These are phyloP conservation scores for Geranium incanum DNA, from an alignment of 441 rosid species.

Conservation along the genomic window DNA sequence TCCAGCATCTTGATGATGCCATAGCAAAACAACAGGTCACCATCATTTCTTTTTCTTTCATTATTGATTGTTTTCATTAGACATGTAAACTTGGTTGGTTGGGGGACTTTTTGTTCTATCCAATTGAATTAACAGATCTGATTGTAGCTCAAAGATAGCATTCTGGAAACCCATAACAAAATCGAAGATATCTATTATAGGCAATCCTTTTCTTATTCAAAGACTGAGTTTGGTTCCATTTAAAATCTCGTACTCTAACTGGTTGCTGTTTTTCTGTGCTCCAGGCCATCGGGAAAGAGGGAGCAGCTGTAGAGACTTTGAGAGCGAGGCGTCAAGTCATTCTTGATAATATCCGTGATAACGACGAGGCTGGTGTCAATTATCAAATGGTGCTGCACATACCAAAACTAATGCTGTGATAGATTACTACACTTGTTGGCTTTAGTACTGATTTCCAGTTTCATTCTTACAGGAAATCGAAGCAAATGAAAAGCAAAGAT, in stretches of 20 bases:
- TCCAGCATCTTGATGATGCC: slow-evolving; percentile 81
- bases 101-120: background rate
- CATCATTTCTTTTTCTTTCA: background rate
- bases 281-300: slow-evolving; percentile 63
- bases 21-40: slow-evolving; percentile 78
- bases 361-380: slow-evolving; percentile 79
- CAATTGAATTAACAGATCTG: background rate
- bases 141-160: background rate
- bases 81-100: background rate
- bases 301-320: slow-evolving; percentile 47
- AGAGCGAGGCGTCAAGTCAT: slow-evolving; percentile 72
- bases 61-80: background rate
- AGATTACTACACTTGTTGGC: slow-evolving; percentile 10
- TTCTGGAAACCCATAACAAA: background rate
- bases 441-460: slow-evolving; percentile 11
- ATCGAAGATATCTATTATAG: background rate
- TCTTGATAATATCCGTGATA: slow-evolving; percentile 93
- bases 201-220: background rate
- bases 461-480: slow-evolving; percentile 54
- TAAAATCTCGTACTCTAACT: background rate
- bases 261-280: slow-evolving; percentile 3
- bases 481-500: slow-evolving; percentile 72
- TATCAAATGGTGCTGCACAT: slow-evolving; percentile 56
- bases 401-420: slow-evolving; percentile 10
- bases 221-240: background rate